phyloP scores from a whole-genome alignment of 345 rosid genomes.

The Raphanus raphanistrum region DNA sequence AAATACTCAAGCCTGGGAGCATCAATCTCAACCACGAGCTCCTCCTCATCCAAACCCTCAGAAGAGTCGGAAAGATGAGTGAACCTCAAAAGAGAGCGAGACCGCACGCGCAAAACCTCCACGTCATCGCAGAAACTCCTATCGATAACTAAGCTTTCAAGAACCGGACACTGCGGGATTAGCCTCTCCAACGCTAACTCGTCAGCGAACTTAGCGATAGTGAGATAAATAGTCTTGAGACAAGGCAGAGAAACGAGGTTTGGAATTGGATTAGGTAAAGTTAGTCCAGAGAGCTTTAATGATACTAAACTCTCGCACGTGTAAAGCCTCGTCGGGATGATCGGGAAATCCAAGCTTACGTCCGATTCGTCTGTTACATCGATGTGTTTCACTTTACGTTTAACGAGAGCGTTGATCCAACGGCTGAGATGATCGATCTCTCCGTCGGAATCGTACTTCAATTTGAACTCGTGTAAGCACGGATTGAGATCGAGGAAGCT shows the following conservation, averaged over 20 bases:
- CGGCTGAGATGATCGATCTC: not conserved
- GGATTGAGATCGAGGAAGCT: not conserved
- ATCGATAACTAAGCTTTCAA: not conserved
- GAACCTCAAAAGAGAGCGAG: not conserved
- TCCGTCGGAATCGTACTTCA: not conserved
- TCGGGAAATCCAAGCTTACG: not conserved
- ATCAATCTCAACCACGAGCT: not conserved
- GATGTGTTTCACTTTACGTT: conserved; percentile 4
- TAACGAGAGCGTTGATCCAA: not conserved
- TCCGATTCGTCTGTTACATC: not conserved
- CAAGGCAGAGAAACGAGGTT: not conserved
- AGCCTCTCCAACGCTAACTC: not conserved
- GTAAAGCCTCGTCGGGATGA: not conserved
- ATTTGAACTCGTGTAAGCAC: not conserved
- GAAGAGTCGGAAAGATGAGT: not conserved
- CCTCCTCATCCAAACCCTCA: not conserved
- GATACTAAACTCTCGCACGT: not conserved
- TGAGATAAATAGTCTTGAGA: not conserved
- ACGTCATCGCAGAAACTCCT: not conserved
- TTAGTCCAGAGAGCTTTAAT: not conserved
- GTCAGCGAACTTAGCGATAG: not conserved
- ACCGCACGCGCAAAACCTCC: not conserved
- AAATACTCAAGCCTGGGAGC: not conserved
- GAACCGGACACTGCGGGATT: not conserved
- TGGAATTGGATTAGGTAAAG: not conserved